These are phyloP conservation scores for Onygenales sp. DNA, from an alignment of 2,329 filamentous ascomycete genomes.

Conservation along the genomic window DNA sequence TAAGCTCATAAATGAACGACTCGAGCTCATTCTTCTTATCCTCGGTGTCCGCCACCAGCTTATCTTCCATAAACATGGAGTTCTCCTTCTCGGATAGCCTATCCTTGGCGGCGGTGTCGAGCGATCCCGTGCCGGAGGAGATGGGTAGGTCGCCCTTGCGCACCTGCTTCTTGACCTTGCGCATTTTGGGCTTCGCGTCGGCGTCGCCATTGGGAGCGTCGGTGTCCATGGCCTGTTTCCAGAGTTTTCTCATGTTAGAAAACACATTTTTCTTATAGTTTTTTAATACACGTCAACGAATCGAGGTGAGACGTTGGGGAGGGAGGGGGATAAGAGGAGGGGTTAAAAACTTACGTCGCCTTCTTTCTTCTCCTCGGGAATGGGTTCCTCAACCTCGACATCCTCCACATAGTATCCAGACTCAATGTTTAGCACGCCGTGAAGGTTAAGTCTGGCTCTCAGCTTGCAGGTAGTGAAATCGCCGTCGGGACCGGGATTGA, in stretches of 20 bases:
- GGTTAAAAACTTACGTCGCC: slow-evolving; percentile 36
- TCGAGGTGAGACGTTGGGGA: slow-evolving; percentile 5
- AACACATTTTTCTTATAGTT: slow-evolving; percentile 12
- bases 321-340: neutral
- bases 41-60: slow-evolving; percentile 94
- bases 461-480: slow-evolving; percentile 99
- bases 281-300: neutral
- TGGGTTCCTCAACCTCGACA: slow-evolving; percentile 88
- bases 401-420: slow-evolving; percentile 97
- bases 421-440: slow-evolving; percentile 93
- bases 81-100: slow-evolving; percentile 71
- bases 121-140: slow-evolving; percentile 67
- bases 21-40: slow-evolving; percentile 99
- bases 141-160: slow-evolving; percentile 93
- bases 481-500: slow-evolving; percentile 84
- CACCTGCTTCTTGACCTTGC: slow-evolving; percentile 99
- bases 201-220: slow-evolving; percentile 54
- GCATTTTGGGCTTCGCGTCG: slow-evolving; percentile 70
- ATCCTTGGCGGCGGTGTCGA: slow-evolving; percentile 61
- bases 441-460: slow-evolving; percentile 91
- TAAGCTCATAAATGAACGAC: slow-evolving; percentile 92
- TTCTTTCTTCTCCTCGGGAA: slow-evolving; percentile 66
- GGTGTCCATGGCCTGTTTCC: slow-evolving; percentile 69
- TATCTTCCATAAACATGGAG: slow-evolving; percentile 94
- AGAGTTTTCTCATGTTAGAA: slow-evolving; percentile 17